Percentiles rank a stretch among this genome's conserved stretches.
Evolutionary conservation across 139 green algal genomes (phyloP).

Genomic region (Limnomonas spitsbergensis): DNA sequence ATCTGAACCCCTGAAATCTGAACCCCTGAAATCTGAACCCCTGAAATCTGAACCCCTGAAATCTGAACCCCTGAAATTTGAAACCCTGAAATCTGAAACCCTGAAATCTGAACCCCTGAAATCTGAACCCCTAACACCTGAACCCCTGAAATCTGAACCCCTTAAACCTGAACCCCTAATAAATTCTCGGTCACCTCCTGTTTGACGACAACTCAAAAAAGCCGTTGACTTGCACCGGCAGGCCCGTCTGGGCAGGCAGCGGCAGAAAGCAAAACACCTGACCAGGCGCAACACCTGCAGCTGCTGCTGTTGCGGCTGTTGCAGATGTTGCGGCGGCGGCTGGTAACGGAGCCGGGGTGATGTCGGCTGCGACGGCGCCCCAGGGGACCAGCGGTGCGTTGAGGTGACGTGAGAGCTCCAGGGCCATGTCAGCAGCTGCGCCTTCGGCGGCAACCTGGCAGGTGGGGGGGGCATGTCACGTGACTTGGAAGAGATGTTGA

Average conservation of each 20-base stretch:
- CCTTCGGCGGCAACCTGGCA: conserved; percentile 42
- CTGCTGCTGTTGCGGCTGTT: not conserved
- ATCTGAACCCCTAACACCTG: too few relatives aligned
- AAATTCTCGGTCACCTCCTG: conserved; percentile 47
- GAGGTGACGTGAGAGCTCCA: conserved; percentile 38
- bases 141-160: conserved; percentile 54
- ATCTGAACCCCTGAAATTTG: too few relatives aligned
- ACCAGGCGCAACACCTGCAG: not conserved
- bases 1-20: too few relatives aligned
- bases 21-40: too few relatives aligned
- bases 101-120: too few relatives aligned
- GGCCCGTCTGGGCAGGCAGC: conserved; percentile 51
- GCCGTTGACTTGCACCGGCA: conserved; percentile 72
- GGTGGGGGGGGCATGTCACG: too few relatives aligned
- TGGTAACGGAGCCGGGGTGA: conserved; percentile 19
- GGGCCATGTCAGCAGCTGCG: conserved; percentile 28
- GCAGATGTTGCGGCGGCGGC: not conserved
- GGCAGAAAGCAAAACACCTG: conserved; percentile 73
- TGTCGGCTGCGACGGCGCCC: conserved; percentile 59
- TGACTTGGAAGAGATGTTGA: too few relatives aligned
- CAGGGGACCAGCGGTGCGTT: conserved; percentile 60
- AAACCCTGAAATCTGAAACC: too few relatives aligned
- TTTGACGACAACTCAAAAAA: conserved; percentile 26
- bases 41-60: too few relatives aligned
- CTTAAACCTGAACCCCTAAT: conserved; percentile 66